Conservation (phyloP, 768 basidiomycete genomes). For the Hemileccinum rubropunctum region DNA sequence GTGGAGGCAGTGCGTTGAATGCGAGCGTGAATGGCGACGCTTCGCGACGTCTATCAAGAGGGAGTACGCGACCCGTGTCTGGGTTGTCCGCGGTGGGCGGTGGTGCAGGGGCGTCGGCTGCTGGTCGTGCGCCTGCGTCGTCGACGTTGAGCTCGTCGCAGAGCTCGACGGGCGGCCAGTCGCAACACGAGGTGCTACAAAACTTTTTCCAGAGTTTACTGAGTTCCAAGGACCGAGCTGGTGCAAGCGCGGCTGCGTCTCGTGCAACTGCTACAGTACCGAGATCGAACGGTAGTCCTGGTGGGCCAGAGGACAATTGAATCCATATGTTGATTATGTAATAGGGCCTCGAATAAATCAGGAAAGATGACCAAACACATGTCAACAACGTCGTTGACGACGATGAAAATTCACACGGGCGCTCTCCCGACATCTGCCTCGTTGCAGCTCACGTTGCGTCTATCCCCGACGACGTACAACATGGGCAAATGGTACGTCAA, state of each 20-base stretch:
- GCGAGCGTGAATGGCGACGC: constrained; percentile 36
- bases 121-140: constrained; percentile 38
- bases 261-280: constrained; percentile 16
- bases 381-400: constrained; percentile 21
- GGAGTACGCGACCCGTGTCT: constrained; percentile 27
- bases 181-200: constrained; percentile 80
- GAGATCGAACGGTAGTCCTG: constrained; percentile 36
- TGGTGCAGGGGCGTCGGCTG: constrained; percentile 31
- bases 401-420: constrained; percentile 20
- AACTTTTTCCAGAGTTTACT: constrained; percentile 86
- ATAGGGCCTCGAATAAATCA: not conserved
- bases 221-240: constrained; percentile 60
- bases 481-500: constrained; percentile 75
- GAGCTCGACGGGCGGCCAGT: constrained; percentile 53
- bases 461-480: constrained; percentile 15
- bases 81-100: constrained; percentile 39
- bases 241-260: constrained; percentile 33
- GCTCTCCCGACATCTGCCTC: constrained; percentile 23
- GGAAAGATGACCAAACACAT: constrained; percentile 8
- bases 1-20: constrained; percentile 31
- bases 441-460: constrained; percentile 14
- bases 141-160: constrained; percentile 38
- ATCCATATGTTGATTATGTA: not conserved
- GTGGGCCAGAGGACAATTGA: constrained; percentile 39
- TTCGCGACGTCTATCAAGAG: constrained; percentile 33